phyloP scores from a whole-genome alignment of 768 basidiomycete genomes.

The Pleurotus giganteus region DNA sequence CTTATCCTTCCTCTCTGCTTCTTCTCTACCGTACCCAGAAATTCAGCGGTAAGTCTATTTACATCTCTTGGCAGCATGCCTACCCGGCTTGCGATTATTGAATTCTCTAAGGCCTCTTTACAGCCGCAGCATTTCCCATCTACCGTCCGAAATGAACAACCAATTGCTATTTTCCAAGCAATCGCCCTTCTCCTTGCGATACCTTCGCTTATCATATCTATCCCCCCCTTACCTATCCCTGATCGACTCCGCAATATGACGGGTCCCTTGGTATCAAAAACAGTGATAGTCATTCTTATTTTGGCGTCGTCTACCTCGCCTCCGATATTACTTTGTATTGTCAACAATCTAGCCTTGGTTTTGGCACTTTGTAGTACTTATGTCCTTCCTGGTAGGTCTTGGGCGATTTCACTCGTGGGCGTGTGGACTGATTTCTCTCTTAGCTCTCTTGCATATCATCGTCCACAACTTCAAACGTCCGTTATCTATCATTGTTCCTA shows the following conservation, averaged over 20 bases:
- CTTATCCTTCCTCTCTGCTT: constrained; percentile 59
- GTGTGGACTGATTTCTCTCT: neutral
- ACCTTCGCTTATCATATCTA: constrained; percentile 57
- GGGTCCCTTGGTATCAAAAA: constrained; percentile 45
- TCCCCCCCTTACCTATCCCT: constrained; percentile 51
- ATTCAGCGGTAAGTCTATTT: constrained; percentile 32
- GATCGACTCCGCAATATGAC: constrained; percentile 33
- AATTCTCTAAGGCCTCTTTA: constrained; percentile 15
- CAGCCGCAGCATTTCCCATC: constrained; percentile 16
- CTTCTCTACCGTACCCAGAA: constrained; percentile 43
- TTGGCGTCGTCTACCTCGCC: constrained; percentile 47
- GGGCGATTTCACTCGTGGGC: neutral
- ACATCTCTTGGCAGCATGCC: constrained; percentile 7
- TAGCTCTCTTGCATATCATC: constrained; percentile 74
- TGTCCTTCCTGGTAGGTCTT: constrained; percentile 54
- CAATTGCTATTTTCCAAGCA: constrained; percentile 44
- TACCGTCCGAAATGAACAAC: constrained; percentile 25
- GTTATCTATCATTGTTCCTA: constrained; percentile 77
- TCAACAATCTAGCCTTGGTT: constrained; percentile 49
- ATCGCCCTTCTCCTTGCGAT: constrained; percentile 55
- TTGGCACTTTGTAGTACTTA: constrained; percentile 57
- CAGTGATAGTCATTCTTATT: constrained; percentile 38
- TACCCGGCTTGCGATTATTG: constrained; percentile 8
- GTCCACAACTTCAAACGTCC: constrained; percentile 86
- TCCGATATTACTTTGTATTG: constrained; percentile 27